Base-by-base conservation (phyloP, 1,284 basidiomycete species). In the Volvariella surrecta region DNA sequence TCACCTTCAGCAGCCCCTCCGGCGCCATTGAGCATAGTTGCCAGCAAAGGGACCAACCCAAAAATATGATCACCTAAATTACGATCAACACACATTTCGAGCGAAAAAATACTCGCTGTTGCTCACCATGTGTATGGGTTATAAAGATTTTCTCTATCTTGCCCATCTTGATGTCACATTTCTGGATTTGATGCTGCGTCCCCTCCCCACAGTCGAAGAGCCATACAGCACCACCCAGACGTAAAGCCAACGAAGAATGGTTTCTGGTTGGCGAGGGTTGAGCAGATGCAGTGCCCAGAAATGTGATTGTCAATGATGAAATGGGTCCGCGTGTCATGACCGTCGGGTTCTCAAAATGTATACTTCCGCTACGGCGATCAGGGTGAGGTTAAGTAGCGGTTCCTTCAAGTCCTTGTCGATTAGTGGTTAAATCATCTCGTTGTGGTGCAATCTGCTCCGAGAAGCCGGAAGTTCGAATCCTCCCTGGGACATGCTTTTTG, bases 201-300 rank as follows among this genome's bases (percentile, higher is more conserved):
- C 82, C 89, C 60, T 95, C 91, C 15, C 91, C 92, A 51, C 89
- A 91, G 58, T 96, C 93, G 54, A 95, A 90, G 8, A 96, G 58
- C 85, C 85, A 87, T 41, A 83, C 75, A 64, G 83, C 76, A 18
- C 74, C 68, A 18, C 71, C 71, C 3, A 87, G 62, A 15, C 76
- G 72, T 9, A 88, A 53, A 1, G 83, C 79, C 6, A 81, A 68
- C 6, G 83, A 65, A 28, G 84, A 87, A 53, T 87, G 85, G 52
- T 82, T 86, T 41, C 84, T 67, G 0, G 85, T 84, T 1, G 73
- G 71, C 2, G 85, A 87, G 1, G 84, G 85, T 50, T 82, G 78
- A 1, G 85, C 83, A 21, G 84, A 87, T 11, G 82, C 82, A 1
- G 83, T 89, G 16, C 85, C 84, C 18, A 89, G 69, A 56, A 89